Percentiles rank a stretch among this genome's conserved stretches.
Conservation (phyloP, 1,139 yeast species). For the Trichomonascaceae sp. region DNA sequence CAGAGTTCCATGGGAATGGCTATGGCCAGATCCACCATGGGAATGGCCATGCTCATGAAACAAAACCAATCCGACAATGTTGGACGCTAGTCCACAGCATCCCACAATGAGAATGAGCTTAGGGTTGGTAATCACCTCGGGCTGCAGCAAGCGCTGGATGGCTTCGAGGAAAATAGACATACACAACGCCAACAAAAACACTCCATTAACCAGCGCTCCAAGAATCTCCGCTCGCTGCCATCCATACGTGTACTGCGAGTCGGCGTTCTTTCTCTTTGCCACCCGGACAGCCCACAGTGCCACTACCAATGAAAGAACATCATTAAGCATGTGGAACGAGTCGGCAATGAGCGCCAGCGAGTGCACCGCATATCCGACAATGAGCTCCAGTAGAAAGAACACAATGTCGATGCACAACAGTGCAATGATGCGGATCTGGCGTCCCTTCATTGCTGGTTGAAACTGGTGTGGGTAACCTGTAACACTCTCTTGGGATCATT, state of each 20-base stretch:
- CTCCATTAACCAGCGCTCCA: constrained; percentile 94
- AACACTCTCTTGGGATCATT: neutral
- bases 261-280: constrained; percentile 71
- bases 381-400: constrained; percentile 77
- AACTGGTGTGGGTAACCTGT: neutral
- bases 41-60: constrained; percentile 87
- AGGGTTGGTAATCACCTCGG: constrained; percentile 70
- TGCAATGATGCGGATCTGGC: constrained; percentile 63
- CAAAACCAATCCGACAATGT: constrained; percentile 66
- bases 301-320: constrained; percentile 74
- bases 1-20: constrained; percentile 28
- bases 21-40: constrained; percentile 32
- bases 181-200: constrained; percentile 81
- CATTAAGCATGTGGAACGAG: constrained; percentile 95
- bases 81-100: constrained; percentile 65
- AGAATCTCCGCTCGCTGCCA: constrained; percentile 94
- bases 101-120: constrained; percentile 74
- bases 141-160: constrained; percentile 71
- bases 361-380: constrained; percentile 73
- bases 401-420: constrained; percentile 64
- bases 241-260: constrained; percentile 83
- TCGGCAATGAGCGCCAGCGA: constrained; percentile 91
- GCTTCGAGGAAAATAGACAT: constrained; percentile 90
- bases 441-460: constrained; percentile 32
- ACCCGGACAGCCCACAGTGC: constrained; percentile 96